Evolutionary conservation across 2,329 filamentous ascomycete genomes (phyloP).

Genomic region (Claviceps purpurea): DNA sequence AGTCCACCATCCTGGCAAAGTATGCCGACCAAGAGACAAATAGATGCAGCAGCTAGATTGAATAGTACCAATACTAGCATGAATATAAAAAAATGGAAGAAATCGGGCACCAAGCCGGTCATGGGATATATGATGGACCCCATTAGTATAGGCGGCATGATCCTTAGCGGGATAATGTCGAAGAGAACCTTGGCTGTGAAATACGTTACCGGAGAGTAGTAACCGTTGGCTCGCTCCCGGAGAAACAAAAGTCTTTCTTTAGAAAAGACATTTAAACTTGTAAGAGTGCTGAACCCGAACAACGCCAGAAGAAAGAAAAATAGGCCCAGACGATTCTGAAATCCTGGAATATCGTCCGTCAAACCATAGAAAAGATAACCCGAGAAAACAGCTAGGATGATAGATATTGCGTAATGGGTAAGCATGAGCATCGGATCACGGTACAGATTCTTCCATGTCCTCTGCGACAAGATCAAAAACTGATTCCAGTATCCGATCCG

Average conservation of each 20-base stretch:
- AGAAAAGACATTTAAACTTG: constrained; percentile 85
- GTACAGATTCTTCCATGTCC: constrained; percentile 96
- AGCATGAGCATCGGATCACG: constrained; percentile 97
- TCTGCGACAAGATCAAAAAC: constrained; percentile 75
- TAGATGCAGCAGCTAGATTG: constrained; percentile 84
- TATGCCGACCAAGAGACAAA: constrained; percentile 93
- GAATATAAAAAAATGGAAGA: constrained; percentile 78
- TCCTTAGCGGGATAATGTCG: constrained; percentile 85
- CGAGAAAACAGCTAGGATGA: constrained; percentile 83
- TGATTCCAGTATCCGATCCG: constrained; percentile 70
- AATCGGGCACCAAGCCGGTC: constrained; percentile 79
- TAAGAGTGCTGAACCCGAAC: constrained; percentile 93
- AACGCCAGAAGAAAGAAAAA: constrained; percentile 96
- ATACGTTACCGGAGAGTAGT: constrained; percentile 88
- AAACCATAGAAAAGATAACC: constrained; percentile 94
- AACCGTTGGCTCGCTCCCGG: constrained; percentile 88
- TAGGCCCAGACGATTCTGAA: constrained; percentile 91
- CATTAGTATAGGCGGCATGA: constrained; percentile 90
- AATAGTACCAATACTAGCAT: constrained; percentile 86
- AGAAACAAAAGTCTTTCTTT: constrained; percentile 83
- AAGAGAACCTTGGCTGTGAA: constrained; percentile 96
- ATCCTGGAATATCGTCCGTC: constrained; percentile 90
- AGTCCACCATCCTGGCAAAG: constrained; percentile 84
- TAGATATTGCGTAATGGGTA: constrained; percentile 94
- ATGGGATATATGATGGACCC: constrained; percentile 95